phyloP scores from a whole-genome alignment of 768 basidiomycete species.

The Artomyces pyxidatus region DNA sequence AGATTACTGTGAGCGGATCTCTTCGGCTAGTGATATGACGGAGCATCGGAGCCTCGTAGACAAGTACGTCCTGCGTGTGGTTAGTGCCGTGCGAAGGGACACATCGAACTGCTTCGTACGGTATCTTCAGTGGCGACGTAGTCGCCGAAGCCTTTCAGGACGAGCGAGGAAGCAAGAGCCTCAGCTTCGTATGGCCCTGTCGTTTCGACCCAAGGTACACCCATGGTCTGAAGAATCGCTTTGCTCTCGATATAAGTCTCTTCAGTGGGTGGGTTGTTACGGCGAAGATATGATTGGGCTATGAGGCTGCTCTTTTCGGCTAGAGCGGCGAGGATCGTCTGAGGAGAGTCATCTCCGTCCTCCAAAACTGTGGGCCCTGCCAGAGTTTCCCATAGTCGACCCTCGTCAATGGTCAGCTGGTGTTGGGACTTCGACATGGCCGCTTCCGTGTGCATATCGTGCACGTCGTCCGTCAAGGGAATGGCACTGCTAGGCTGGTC shows the following conservation, averaged over 20 bases:
- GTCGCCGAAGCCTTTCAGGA: constrained; percentile 68
- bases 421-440: constrained; percentile 21
- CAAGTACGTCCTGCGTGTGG: constrained; percentile 57
- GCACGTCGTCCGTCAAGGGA: not conserved
- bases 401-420: constrained; percentile 19
- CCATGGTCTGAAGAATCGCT: constrained; percentile 68
- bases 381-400: constrained; percentile 19
- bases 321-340: constrained; percentile 25
- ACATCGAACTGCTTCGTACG: constrained; percentile 29
- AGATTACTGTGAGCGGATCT: constrained; percentile 55
- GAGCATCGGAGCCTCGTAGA: constrained; percentile 76
- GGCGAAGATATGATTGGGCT: constrained; percentile 56
- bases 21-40: constrained; percentile 62
- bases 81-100: constrained; percentile 1
- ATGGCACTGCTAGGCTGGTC: not conserved
- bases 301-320: constrained; percentile 46
- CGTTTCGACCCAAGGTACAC: constrained; percentile 69
- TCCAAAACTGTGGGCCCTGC: constrained; percentile 1
- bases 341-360: constrained; percentile 17
- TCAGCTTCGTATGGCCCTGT: constrained; percentile 75
- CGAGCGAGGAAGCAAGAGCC: constrained; percentile 74
- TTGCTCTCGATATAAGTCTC: constrained; percentile 65
- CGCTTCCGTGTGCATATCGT: constrained; percentile 6
- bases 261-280: constrained; percentile 51
- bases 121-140: constrained; percentile 91